phyloP scores from a whole-genome alignment of 257 asterid genomes.

The Solanum piurae region DNA sequence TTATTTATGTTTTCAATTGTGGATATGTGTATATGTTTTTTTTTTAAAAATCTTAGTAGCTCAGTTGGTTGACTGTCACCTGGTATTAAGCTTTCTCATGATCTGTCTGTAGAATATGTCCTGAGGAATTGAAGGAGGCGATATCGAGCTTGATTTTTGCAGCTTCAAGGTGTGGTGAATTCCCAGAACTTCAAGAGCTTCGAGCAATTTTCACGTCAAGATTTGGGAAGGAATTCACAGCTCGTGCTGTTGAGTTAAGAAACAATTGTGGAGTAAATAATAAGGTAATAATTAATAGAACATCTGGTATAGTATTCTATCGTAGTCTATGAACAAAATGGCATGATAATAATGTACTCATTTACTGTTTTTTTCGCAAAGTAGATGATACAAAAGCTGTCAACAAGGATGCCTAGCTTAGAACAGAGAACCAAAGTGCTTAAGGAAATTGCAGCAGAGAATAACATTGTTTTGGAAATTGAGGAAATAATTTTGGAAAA shows the following conservation, averaged over 20 bases:
- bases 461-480: conserved; percentile 43
- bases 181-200: conserved; percentile 85
- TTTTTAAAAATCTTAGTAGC: not conserved
- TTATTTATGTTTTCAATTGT: not conserved
- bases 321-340: not conserved
- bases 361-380: not conserved
- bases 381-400: conserved; percentile 73
- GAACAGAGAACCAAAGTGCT: conserved; percentile 52
- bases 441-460: conserved; percentile 55
- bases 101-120: conserved; percentile 40
- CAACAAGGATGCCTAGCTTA: conserved; percentile 58
- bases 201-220: conserved; percentile 36
- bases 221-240: conserved; percentile 57
- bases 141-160: conserved; percentile 65
- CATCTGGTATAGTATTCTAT: not conserved
- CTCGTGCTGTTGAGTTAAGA: conserved; percentile 66
- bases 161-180: conserved; percentile 78
- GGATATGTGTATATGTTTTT: not conserved
- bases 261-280: conserved; percentile 83
- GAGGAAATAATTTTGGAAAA: conserved; percentile 17
- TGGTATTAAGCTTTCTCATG: not conserved
- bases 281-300: conserved; percentile 25
- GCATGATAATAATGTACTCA: not conserved
- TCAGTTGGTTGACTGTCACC: not conserved
- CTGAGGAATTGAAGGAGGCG: conserved; percentile 69